Conservation (phyloP, 345 rosid species). For the Firmiana major region DNA sequence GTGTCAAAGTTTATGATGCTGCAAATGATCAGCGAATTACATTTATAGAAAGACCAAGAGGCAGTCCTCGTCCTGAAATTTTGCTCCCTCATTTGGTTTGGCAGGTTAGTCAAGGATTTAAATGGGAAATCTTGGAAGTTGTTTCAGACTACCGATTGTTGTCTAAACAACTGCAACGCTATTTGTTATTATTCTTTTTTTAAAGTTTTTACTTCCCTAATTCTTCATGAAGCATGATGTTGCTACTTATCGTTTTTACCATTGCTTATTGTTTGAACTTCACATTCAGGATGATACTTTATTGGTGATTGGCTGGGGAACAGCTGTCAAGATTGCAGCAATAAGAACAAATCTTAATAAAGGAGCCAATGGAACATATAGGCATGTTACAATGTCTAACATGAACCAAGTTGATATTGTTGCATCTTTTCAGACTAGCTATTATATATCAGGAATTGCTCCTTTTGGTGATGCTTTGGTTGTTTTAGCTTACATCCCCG, state of each 20-base stretch:
- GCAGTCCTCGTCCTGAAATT: conserved; percentile 89
- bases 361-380: conserved; percentile 65
- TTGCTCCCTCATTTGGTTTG: conserved; percentile 94
- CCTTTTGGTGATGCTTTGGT: conserved; percentile 99
- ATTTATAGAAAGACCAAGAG: conserved; percentile 88
- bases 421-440: conserved; percentile 97
- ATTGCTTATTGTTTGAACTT: conserved; percentile 18
- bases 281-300: conserved; percentile 69
- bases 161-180: neutral
- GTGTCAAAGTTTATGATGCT: conserved; percentile 94
- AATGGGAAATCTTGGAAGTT: neutral
- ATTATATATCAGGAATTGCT: conserved; percentile 97
- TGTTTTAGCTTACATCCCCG: conserved; percentile 86
- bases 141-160: neutral
- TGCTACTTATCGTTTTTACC: neutral
- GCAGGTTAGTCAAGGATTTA: conserved; percentile 62
- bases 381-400: conserved; percentile 47
- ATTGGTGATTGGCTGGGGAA: conserved; percentile 99
- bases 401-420: conserved; percentile 88
- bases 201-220: neutral
- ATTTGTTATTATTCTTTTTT: neutral
- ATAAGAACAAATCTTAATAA: conserved; percentile 60
- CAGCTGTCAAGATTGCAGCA: conserved; percentile 81
- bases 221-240: neutral
- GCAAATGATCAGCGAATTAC: conserved; percentile 88